Evolutionary conservation across 305 asterid genomes (phyloP).

Genomic region (Solanum hybrid): DNA sequence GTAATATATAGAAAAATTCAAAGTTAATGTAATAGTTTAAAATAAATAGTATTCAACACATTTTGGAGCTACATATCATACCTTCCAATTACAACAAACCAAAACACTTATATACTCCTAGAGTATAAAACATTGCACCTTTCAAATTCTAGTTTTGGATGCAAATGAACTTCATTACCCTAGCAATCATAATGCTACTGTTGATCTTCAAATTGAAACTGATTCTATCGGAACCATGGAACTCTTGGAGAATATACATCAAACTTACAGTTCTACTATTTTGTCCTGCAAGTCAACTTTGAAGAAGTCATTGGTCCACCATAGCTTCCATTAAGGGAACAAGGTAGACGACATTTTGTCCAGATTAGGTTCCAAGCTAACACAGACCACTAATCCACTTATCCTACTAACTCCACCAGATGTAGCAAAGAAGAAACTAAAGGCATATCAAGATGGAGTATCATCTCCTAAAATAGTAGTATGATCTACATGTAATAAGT

Average conservation of each 20-base stretch:
- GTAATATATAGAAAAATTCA: neutral
- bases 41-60: neutral
- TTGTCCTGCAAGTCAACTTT: neutral
- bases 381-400: neutral
- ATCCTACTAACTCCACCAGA: neutral
- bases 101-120: neutral
- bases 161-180: neutral
- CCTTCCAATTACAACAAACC: neutral
- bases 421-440: neutral
- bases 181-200: neutral
- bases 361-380: neutral
- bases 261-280: neutral
- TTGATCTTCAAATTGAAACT: neutral
- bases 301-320: neutral
- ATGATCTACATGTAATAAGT: neutral
- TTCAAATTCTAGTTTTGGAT: neutral
- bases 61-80: neutral
- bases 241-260: neutral
- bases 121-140: neutral
- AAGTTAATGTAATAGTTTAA: neutral
- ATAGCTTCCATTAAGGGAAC: neutral
- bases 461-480: neutral
- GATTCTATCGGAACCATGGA: neutral
- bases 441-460: neutral
- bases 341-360: neutral